Evolutionary conservation across 805 yeast species (phyloP).

Genomic region (Huiozyma naganishii): DNA sequence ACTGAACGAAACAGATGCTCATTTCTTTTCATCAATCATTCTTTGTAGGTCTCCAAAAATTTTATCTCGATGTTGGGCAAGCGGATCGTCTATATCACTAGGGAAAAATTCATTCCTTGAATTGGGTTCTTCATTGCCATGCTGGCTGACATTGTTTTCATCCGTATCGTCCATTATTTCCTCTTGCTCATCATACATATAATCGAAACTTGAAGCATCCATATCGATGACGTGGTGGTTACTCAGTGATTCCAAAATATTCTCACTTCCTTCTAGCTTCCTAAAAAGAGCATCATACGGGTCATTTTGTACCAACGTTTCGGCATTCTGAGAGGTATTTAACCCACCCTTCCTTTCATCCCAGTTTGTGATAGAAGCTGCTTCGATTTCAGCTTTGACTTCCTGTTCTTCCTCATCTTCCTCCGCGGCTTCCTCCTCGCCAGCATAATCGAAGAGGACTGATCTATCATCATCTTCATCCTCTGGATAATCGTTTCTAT

Average conservation of each 20-base stretch:
- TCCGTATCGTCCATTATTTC: slow-evolving; percentile 56
- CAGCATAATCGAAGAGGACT: slow-evolving; percentile 29
- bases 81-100: slow-evolving; percentile 44
- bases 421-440: slow-evolving; percentile 29
- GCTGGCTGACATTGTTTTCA: slow-evolving; percentile 21
- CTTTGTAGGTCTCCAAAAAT: slow-evolving; percentile 48
- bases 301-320: background rate
- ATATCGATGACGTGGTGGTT: slow-evolving; percentile 25
- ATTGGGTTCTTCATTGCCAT: slow-evolving; percentile 47
- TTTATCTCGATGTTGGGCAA: slow-evolving; percentile 53
- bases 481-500: slow-evolving; percentile 89
- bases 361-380: background rate
- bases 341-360: background rate
- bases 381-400: slow-evolving; percentile 1
- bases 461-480: slow-evolving; percentile 65
- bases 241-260: slow-evolving; percentile 18
- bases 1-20: background rate
- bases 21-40: slow-evolving; percentile 34
- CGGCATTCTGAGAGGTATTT: background rate
- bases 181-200: slow-evolving; percentile 43
- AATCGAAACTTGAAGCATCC: slow-evolving; percentile 14
- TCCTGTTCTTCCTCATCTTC: slow-evolving; percentile 15
- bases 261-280: slow-evolving; percentile 12
- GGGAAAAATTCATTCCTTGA: slow-evolving; percentile 47
- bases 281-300: slow-evolving; percentile 17